Evolutionary conservation across 225 moss, liverwort and hornwort species (phyloP), one percentile per base, ranked within the genome.

Genomic region (Pleurozium schreberi): DNA sequence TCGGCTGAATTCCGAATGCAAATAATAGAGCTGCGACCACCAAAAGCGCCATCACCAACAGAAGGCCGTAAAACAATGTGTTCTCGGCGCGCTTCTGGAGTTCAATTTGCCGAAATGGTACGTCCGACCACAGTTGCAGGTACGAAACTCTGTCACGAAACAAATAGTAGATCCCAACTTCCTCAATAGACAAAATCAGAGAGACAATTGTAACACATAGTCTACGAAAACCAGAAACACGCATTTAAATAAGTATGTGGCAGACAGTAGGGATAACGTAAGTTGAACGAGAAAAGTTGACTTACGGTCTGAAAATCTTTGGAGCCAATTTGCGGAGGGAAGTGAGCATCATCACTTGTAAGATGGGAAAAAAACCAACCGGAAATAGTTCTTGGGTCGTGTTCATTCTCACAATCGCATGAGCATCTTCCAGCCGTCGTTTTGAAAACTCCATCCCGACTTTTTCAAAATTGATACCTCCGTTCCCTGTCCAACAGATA

Each of bases 351-450:
- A 91, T 88, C 78, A 69, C 2, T 92, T 93, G 94, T 60, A 94
- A 71, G 63, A 82, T 79, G 65, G 84, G 45, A 30, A 93, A 83
- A 88, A 90, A 93, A 5, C 90, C 91, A 8, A 42, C 43, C 21
- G 94, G 61, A 42, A 84, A 89, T 13, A 94, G 89, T 47, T 89
- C 89, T 63, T 1, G 60, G 23, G 84, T 94, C 23, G 86, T 88
- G 43, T 90, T 94, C 89, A 94, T 83, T 75, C 88, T 78, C 42
- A 94, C 93, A 75, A 93, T 94, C 55, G 93, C 88, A 88, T 94
- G 93, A 58, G 94, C 94, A 90, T 94, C 93, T 47, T 93, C 94
- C 87, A 91, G 58, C 36, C 94, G 87, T 70, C 90, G 89, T 58
- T 89, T 93, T 21, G 94, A 87, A 84, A 93, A 92, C 77, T 94